These are phyloP conservation scores for Lactarius evosmus DNA, from an alignment of 768 basidiomycete genomes.

Conservation along the genomic window DNA sequence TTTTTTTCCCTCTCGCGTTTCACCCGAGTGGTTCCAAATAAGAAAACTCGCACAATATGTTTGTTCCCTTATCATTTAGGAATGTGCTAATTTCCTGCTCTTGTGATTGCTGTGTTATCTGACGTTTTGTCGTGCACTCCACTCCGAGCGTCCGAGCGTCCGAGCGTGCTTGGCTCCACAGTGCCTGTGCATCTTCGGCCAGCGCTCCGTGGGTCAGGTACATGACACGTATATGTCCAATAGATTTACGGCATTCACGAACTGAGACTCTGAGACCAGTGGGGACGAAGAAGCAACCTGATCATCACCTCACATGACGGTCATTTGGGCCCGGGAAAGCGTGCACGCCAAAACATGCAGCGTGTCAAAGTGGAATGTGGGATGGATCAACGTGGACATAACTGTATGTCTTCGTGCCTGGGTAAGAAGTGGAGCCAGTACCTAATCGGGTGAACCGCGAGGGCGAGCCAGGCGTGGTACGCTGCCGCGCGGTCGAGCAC, in stretches of 20 bases:
- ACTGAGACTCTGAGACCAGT: background rate
- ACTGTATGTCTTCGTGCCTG: background rate
- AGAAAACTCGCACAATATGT: background rate
- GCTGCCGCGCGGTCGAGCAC: background rate
- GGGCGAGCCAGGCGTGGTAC: background rate
- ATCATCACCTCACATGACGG: background rate
- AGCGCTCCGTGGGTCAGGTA: conserved; percentile 23
- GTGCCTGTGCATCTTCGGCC: background rate
- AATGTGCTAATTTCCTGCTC: background rate
- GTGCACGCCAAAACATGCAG: background rate
- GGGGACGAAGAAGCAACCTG: background rate
- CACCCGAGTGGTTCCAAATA: background rate
- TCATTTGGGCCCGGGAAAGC: background rate
- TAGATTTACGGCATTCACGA: background rate
- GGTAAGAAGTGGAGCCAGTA: background rate
- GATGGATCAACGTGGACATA: background rate
- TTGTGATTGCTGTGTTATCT: conserved; percentile 12
- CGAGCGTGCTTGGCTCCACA: conserved; percentile 19
- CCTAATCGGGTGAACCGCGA: background rate
- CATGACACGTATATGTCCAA: background rate
- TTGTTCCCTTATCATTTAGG: conserved; percentile 7
- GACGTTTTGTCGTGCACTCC: background rate
- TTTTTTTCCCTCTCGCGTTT: background rate
- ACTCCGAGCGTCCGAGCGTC: conserved; percentile 15
- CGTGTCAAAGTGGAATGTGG: background rate